Percentiles rank a stretch among this genome's conserved stretches.
These are phyloP conservation scores for Xylariaceae sp. DNA, from an alignment of 2,329 filamentous ascomycete genomes.

Conservation along the genomic window DNA sequence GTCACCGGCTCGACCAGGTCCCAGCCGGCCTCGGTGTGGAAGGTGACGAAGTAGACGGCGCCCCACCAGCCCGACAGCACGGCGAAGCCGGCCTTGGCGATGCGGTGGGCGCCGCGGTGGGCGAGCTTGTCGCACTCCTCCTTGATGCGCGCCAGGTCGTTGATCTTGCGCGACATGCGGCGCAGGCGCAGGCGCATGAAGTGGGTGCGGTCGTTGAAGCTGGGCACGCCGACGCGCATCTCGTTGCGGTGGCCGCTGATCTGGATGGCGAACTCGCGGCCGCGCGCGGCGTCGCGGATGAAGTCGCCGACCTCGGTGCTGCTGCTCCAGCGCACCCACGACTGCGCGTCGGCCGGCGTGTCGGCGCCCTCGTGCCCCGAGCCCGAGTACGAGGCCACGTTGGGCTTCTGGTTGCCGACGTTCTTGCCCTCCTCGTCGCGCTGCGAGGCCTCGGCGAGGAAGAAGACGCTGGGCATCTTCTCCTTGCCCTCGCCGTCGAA, in stretches of 20 bases:
- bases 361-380: slow-evolving; percentile 53
- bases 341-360: slow-evolving; percentile 37
- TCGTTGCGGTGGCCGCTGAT: slow-evolving; percentile 62
- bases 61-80: slow-evolving; percentile 73
- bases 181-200: slow-evolving; percentile 73
- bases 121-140: slow-evolving; percentile 72
- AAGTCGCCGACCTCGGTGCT: slow-evolving; percentile 92
- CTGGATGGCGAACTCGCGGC: slow-evolving; percentile 75
- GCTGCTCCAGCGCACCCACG: slow-evolving; percentile 81
- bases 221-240: slow-evolving; percentile 74
- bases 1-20: slow-evolving; percentile 87
- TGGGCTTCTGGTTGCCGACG: slow-evolving; percentile 23
- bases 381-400: slow-evolving; percentile 64
- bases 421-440: slow-evolving; percentile 43
- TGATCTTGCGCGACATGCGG: slow-evolving; percentile 62
- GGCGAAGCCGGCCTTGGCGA: slow-evolving; percentile 74
- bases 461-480: slow-evolving; percentile 66
- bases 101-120: slow-evolving; percentile 66
- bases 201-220: slow-evolving; percentile 84
- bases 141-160: slow-evolving; percentile 65
- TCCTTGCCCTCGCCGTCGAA: slow-evolving; percentile 55
- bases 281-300: slow-evolving; percentile 79
- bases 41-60: slow-evolving; percentile 65
- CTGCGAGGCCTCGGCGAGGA: slow-evolving; percentile 70
- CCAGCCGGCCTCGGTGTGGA: slow-evolving; percentile 74